These are phyloP conservation scores for Crithidia bombi DNA, from an alignment of 208 protist genomes.

Conservation along the genomic window DNA sequence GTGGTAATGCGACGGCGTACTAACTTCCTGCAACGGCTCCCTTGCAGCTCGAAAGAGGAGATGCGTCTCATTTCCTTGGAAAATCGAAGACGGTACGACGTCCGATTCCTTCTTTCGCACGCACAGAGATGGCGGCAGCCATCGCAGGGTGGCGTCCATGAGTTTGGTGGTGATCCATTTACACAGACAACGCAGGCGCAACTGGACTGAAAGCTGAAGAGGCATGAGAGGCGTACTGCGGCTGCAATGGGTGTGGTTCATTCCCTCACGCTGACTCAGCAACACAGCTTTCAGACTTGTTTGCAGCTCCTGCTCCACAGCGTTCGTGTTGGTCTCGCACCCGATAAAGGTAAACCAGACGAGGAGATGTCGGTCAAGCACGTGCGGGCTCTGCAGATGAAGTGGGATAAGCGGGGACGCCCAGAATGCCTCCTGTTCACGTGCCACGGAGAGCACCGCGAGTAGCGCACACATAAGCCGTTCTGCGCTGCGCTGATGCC, in stretches of 20 bases:
- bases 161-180: conserved; percentile 1
- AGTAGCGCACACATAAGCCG: not conserved
- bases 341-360: conserved; percentile 18
- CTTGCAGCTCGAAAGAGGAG: conserved; percentile 1
- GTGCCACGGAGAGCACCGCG: not conserved
- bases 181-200: not conserved
- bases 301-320: not conserved
- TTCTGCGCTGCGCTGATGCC: not conserved
- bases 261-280: not conserved
- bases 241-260: not conserved
- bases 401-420: conserved; percentile 3
- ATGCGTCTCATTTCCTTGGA: not conserved
- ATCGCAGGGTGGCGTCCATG: not conserved
- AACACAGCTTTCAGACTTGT: not conserved
- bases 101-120: not conserved
- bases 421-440: not conserved
- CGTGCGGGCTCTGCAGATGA: not conserved
- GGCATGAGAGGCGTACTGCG: not conserved
- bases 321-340: not conserved
- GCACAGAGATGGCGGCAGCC: not conserved
- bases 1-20: not conserved
- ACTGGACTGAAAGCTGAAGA: not conserved
- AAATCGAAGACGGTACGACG: not conserved
- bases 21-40: not conserved
- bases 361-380: not conserved